Evolutionary conservation across 2,329 filamentous ascomycete genomes (phyloP), one percentile per base, ranked within the genome.

Genomic region (Aspergillus cejpii): DNA sequence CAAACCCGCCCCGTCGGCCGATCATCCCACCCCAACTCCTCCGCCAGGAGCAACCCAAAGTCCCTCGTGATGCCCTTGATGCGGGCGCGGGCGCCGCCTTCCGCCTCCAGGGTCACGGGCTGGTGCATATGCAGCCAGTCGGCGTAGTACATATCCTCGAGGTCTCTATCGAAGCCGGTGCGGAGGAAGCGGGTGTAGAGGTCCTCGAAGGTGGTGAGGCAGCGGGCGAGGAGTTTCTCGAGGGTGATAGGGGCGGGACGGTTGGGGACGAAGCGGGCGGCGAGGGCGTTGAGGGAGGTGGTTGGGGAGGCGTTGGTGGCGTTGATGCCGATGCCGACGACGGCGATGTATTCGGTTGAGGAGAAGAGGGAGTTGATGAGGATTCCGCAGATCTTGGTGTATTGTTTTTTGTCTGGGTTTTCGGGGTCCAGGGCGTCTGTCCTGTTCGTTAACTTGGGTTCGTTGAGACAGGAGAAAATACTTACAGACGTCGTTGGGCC

Each of bases 401-500:
- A 92, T 19, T 57, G 61, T 41, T 67, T 66, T 37, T 66, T 63
- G 1, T 70, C 65, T 1, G 72, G 73, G 37, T 74, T 74, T 42
- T 66, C 71, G 5, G 78, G 85, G 58, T 88, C 83, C 17, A 79
- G 73, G 1, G 83, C 84, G 59, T 88, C 79, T 80, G 45, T 15
- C 21, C 14, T 31, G 5, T 10, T n/a, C 14, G 14, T 52, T 33
- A 48, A 45, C 26, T 50, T 34, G 20, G 38, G 11, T 27, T 6
- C 14, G 6, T 24, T 6, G 36, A 7, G 17, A 4, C 12, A 37
- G 36, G 2, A 12, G 23, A n/a, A 17, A 24, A 2, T 3, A 67
- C 75, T 65, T 67, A 83, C 81, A 91, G 43, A 98, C 87, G 61
- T 98, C 92, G 59, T 98, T 98, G 8, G 92, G 92, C 92, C 92